phyloP scores from a whole-genome alignment of 2,329 filamentous ascomycete genomes.

The Bimuria novae-zelandiae region DNA sequence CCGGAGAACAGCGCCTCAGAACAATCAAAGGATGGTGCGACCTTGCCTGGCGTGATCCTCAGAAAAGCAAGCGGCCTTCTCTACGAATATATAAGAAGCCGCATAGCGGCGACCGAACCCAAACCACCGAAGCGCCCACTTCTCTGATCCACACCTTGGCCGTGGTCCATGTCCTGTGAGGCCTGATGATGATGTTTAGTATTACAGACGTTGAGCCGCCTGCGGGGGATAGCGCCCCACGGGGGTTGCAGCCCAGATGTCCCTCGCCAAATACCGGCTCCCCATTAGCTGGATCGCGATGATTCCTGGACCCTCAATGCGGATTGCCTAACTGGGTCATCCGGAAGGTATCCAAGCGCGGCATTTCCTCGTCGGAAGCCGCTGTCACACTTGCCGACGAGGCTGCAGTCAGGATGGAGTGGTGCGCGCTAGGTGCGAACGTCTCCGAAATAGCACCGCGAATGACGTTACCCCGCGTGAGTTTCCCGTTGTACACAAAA shows the following conservation, averaged over 20 bases:
- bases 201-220: conserved; percentile 7
- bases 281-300: background rate
- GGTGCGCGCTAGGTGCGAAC: background rate
- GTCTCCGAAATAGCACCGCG: conserved; percentile 4
- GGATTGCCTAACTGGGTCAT: conserved; percentile 9
- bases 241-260: conserved; percentile 7
- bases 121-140: background rate
- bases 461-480: background rate
- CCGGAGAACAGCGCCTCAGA: background rate
- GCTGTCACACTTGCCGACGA: background rate
- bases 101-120: background rate
- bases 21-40: background rate
- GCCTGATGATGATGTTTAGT: conserved; percentile 12
- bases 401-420: background rate
- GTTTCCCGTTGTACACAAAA: no score
- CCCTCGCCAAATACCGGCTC: background rate
- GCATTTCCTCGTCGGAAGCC: background rate
- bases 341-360: background rate
- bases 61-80: background rate
- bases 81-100: background rate
- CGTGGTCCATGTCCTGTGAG: background rate
- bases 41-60: background rate
- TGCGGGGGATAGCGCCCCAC: conserved; percentile 15
- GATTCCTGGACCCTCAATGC: background rate
- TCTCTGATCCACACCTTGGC: background rate